Percentiles rank a stretch among this genome's conserved stretches.
Conservation (phyloP, 2,329 filamentous ascomycete genomes). For the Cercospora zeae-maydis region DNA sequence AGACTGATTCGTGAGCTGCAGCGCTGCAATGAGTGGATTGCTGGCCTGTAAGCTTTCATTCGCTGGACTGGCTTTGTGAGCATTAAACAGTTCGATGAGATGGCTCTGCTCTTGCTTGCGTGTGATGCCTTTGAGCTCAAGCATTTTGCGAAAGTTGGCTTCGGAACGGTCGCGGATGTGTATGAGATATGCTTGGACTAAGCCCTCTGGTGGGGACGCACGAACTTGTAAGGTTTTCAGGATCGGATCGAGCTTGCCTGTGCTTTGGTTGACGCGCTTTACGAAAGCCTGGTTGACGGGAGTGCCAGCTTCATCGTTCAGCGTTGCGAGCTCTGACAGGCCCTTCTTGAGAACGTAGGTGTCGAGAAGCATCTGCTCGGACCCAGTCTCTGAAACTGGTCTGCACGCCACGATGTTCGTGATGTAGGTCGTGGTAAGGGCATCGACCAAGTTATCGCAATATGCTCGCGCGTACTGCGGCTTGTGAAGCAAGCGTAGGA, state of each 20-base stretch:
- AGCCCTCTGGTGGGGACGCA: slow-evolving; percentile 81
- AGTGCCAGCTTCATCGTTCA: slow-evolving; percentile 54
- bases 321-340: slow-evolving; percentile 66
- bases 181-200: slow-evolving; percentile 96
- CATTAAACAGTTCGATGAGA: slow-evolving; percentile 85
- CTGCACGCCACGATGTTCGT: slow-evolving; percentile 81
- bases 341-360: slow-evolving; percentile 84
- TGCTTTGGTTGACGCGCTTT: slow-evolving; percentile 79
- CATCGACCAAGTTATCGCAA: slow-evolving; percentile 91
- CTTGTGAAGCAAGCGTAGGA: slow-evolving; percentile 75
- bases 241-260: slow-evolving; percentile 83
- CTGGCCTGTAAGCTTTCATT: slow-evolving; percentile 69
- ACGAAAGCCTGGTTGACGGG: slow-evolving; percentile 62
- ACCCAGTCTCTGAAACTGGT: slow-evolving; percentile 88
- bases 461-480: slow-evolving; percentile 92
- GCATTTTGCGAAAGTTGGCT: slow-evolving; percentile 90
- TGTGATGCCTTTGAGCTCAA: slow-evolving; percentile 89
- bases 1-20: slow-evolving; percentile 47
- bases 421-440: slow-evolving; percentile 74
- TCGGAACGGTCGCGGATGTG: slow-evolving; percentile 93
- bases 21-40: slow-evolving; percentile 62
- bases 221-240: slow-evolving; percentile 96
- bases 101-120: slow-evolving; percentile 73
- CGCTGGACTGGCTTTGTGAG: slow-evolving; percentile 65
- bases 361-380: slow-evolving; percentile 96